These are phyloP conservation scores for Selaginella tamariscina DNA, from an alignment of 75 land plant species.

Conservation along the genomic window DNA sequence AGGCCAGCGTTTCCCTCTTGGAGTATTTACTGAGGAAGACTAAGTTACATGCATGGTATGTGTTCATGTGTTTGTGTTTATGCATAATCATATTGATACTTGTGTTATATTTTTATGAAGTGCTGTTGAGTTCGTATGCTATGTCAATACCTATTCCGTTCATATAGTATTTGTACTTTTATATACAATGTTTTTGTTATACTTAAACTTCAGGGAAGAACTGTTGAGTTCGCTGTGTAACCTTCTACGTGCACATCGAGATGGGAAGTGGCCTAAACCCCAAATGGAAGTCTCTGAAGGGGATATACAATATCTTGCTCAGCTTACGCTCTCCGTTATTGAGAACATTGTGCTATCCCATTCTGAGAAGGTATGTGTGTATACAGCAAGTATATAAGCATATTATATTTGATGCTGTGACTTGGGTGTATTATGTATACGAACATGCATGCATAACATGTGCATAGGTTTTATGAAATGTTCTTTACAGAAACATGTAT, in stretches of 20 bases:
- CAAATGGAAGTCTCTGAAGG: background rate
- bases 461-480: background rate
- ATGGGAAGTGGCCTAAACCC: constrained; percentile 22
- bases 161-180: background rate
- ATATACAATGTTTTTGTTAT: background rate
- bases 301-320: constrained; percentile 9
- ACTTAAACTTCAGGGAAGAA: constrained; percentile 25
- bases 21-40: constrained; percentile 55
- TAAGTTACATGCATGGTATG: constrained; percentile 13
- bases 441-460: background rate
- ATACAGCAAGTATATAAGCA: too few relatives aligned
- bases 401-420: too few relatives aligned
- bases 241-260: constrained; percentile 30
- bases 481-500: background rate
- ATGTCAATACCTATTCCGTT: background rate
- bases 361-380: background rate
- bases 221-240: constrained; percentile 43
- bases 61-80: too few relatives aligned
- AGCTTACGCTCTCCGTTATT: constrained; percentile 35
- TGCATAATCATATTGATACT: too few relatives aligned
- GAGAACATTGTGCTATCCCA: constrained; percentile 28
- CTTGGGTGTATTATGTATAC: too few relatives aligned
- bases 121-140: too few relatives aligned
- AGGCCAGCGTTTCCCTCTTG: constrained; percentile 35
- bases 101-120: too few relatives aligned